These are phyloP conservation scores for Calocera cornea DNA, from an alignment of 768 basidiomycete genomes.

Conservation along the genomic window DNA sequence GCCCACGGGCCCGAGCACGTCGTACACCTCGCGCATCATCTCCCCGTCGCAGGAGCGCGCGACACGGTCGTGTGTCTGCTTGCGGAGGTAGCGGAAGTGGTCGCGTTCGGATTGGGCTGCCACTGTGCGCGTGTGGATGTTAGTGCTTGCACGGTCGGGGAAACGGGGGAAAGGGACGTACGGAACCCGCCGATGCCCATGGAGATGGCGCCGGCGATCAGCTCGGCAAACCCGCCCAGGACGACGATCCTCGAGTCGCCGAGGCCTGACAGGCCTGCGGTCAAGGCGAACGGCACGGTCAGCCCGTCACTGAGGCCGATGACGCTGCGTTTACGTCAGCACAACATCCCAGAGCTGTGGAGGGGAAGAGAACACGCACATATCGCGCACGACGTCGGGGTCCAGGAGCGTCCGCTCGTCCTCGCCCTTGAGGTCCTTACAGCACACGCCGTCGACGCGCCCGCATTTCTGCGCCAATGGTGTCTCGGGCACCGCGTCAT, in stretches of 20 bases:
- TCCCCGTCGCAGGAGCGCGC: conserved; percentile 80
- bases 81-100: conserved; percentile 70
- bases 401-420: conserved; percentile 72
- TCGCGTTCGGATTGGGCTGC: conserved; percentile 95
- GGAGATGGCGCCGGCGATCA: conserved; percentile 89
- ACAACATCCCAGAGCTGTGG: neutral
- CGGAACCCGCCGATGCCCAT: conserved; percentile 98
- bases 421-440: conserved; percentile 69
- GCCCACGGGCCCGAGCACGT: conserved; percentile 76
- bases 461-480: conserved; percentile 1
- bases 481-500: neutral
- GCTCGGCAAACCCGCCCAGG: conserved; percentile 86
- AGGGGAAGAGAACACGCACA: conserved; percentile 37
- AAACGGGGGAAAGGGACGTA: conserved; percentile 14
- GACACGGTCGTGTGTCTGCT: conserved; percentile 69
- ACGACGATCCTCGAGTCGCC: conserved; percentile 87
- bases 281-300: conserved; percentile 82
- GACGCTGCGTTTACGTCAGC: conserved; percentile 35
- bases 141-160: neutral
- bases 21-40: conserved; percentile 89
- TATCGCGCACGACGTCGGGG: conserved; percentile 76
- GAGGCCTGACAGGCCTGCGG: conserved; percentile 77
- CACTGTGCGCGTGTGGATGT: conserved; percentile 26
- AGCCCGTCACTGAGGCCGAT: conserved; percentile 85
- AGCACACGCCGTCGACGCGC: conserved; percentile 49